Percentiles rank a stretch among this genome's conserved stretches.
These are phyloP conservation scores for Xylariaceae sp. DNA, from an alignment of 2,329 filamentous ascomycete genomes.

Conservation along the genomic window DNA sequence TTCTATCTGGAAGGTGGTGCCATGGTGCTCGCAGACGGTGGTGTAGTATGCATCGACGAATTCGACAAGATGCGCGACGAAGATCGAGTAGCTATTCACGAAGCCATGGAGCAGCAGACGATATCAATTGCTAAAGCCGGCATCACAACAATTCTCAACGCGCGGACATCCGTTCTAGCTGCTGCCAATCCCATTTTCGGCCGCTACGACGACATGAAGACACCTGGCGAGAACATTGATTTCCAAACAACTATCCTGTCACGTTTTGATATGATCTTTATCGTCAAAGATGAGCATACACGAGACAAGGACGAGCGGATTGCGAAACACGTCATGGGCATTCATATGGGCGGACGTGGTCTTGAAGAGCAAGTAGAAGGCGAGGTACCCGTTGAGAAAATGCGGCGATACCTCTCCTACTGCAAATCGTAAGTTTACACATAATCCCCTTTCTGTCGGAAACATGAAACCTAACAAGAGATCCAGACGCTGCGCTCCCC, in stretches of 20 bases:
- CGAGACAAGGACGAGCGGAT: conserved; percentile 86
- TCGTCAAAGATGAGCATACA: conserved; percentile 92
- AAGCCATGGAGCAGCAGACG: conserved; percentile 99
- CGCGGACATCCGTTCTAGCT: conserved; percentile 88
- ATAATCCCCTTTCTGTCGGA: background rate
- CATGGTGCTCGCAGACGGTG: conserved; percentile 95
- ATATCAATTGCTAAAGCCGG: conserved; percentile 98
- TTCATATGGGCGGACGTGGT: conserved; percentile 88
- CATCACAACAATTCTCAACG: conserved; percentile 97
- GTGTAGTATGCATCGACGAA: conserved; percentile 97
- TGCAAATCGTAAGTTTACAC: conserved; percentile 77
- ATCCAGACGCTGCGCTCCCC: conserved; percentile 78
- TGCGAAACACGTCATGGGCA: conserved; percentile 93
- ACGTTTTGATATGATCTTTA: conserved; percentile 99
- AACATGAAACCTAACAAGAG: conserved; percentile 22
- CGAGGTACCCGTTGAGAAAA: conserved; percentile 91
- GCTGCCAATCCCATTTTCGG: conserved; percentile 98
- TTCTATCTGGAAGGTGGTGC: conserved; percentile 98
- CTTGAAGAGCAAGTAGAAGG: conserved; percentile 78
- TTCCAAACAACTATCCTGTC: conserved; percentile 98
- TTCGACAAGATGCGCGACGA: conserved; percentile 99
- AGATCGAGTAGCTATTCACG: conserved; percentile 95
- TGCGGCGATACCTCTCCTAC: conserved; percentile 96
- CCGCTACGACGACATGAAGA: conserved; percentile 96
- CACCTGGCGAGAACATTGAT: conserved; percentile 96